phyloP scores from a whole-genome alignment of 2,329 filamentous ascomycete genomes.

The Trichoderma polysporum region DNA sequence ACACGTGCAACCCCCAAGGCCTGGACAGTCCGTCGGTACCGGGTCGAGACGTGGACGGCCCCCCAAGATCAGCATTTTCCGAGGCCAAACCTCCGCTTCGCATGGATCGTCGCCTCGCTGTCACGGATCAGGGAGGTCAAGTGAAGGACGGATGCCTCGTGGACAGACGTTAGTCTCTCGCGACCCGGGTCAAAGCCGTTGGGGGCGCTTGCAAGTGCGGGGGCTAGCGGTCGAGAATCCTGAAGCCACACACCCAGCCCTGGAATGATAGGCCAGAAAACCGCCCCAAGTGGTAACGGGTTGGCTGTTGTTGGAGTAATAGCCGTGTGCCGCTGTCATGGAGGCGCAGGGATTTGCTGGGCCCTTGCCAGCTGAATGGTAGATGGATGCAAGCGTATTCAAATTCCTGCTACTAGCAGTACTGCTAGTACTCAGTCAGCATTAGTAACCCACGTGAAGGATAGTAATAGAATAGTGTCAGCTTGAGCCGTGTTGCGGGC shows the following conservation, averaged over 20 bases:
- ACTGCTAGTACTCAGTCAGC: neutral
- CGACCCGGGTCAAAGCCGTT: constrained; percentile 9
- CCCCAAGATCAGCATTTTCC: neutral
- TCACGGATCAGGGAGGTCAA: constrained; percentile 14
- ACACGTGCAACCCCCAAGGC: neutral
- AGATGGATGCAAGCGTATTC: neutral
- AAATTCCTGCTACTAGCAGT: neutral
- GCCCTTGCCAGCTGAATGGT: constrained; percentile 11
- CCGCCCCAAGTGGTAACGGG: neutral
- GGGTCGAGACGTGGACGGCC: neutral
- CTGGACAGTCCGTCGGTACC: neutral
- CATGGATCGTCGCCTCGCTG: constrained; percentile 11
- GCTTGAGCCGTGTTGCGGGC: too few species aligned
- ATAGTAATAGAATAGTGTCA: neutral
- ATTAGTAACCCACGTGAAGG: neutral
- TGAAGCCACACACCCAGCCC: neutral
- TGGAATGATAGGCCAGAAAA: neutral
- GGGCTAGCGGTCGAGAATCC: constrained; percentile 19
- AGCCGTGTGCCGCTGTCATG: neutral
- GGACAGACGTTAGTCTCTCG: constrained; percentile 13
- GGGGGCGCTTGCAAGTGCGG: constrained; percentile 15
- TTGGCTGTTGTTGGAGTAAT: neutral
- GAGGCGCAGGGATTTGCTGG: neutral
- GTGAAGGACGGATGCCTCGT: constrained; percentile 13
- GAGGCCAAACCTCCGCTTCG: constrained; percentile 10